These are phyloP conservation scores for Gonium pectorale DNA, from an alignment of 139 green algal species.

Conservation along the genomic window DNA sequence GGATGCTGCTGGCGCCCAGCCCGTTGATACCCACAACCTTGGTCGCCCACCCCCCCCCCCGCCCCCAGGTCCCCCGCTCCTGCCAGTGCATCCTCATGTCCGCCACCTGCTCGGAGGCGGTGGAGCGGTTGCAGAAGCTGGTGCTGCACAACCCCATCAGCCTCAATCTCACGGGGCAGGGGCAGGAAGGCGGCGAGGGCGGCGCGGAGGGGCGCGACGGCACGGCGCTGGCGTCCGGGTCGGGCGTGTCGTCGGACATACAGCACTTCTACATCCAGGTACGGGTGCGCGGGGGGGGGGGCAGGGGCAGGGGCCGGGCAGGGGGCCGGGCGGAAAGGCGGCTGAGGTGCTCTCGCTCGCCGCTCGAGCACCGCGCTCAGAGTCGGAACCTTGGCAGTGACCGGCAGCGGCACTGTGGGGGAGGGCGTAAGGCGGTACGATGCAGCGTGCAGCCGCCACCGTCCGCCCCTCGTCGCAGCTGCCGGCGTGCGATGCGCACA, in stretches of 20 bases:
- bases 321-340: too few species aligned
- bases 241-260: constrained; percentile 26
- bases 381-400: too few species aligned
- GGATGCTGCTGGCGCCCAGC: too few species aligned
- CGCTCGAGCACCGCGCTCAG: too few species aligned
- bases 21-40: too few species aligned
- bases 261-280: constrained; percentile 52
- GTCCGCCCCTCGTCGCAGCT: too few species aligned
- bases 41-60: neutral
- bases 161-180: constrained; percentile 78
- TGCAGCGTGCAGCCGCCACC: too few species aligned
- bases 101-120: constrained; percentile 84
- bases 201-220: constrained; percentile 21
- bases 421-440: too few species aligned
- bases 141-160: constrained; percentile 92
- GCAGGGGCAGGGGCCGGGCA: neutral
- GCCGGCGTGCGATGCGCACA: too few species aligned
- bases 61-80: constrained; percentile 71
- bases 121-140: constrained; percentile 85
- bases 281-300: neutral
- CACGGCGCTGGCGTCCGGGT: constrained; percentile 17
- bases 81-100: constrained; percentile 95
- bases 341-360: too few species aligned
- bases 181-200: neutral
- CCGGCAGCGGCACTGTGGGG: too few species aligned